Conservation (phyloP, 305 asterid species). For the Fraxinus paxiana region DNA sequence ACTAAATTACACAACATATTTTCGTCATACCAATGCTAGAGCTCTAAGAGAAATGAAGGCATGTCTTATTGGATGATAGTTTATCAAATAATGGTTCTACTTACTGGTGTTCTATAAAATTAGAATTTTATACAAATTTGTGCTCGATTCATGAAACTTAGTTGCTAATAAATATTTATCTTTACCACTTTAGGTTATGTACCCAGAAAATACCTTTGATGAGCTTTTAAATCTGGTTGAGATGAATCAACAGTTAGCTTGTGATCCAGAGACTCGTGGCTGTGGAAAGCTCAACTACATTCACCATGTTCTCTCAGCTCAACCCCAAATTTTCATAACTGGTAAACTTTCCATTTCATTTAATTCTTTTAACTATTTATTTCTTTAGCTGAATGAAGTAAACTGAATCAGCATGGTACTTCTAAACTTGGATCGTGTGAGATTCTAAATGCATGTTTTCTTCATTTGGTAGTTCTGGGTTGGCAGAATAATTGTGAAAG, state of each 20-base stretch:
- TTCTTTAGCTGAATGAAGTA: background rate
- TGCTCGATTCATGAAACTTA: constrained; percentile 8
- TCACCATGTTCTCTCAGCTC: constrained; percentile 71
- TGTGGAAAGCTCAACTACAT: constrained; percentile 81
- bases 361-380: background rate
- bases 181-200: constrained; percentile 52
- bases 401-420: background rate
- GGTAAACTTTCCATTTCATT: constrained; percentile 35
- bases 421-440: background rate
- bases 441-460: constrained; percentile 17
- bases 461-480: constrained; percentile 55
- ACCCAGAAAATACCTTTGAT: constrained; percentile 76
- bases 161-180: constrained; percentile 10
- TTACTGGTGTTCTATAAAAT: background rate
- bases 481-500: constrained; percentile 88
- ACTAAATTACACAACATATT: constrained; percentile 76
- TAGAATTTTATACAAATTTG: constrained; percentile 1
- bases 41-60: constrained; percentile 89
- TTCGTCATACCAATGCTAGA: constrained; percentile 84
- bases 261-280: constrained; percentile 77
- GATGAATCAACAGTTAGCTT: constrained; percentile 84
- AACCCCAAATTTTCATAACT: constrained; percentile 82
- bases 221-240: constrained; percentile 81
- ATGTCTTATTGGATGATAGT: constrained; percentile 27
- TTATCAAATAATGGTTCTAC: constrained; percentile 1